A percentile compares a stretch with the other conserved stretches of the same genome.
Evolutionary conservation across 441 rosid species (phyloP).

Genomic region (Adansonia rubrostipa): DNA sequence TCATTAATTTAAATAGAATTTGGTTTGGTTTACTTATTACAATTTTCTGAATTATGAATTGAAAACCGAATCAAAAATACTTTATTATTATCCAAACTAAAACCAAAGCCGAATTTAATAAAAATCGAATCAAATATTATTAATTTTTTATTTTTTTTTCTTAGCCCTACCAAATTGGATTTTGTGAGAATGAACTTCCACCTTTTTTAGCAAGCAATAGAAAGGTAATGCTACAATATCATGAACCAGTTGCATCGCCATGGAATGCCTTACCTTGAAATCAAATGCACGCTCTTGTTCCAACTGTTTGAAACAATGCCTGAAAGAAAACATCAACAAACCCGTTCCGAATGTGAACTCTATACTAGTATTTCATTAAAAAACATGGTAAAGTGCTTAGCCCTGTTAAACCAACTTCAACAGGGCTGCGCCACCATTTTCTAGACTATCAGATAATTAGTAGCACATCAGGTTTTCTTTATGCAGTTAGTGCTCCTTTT

Average conservation of each 20-base stretch:
- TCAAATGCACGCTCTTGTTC: not conserved
- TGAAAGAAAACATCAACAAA: not conserved
- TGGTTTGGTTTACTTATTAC: too few species aligned
- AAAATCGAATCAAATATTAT: too few species aligned
- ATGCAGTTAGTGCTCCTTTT: not conserved
- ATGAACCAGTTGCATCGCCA: not conserved
- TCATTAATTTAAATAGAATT: too few species aligned
- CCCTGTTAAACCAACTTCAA: not conserved
- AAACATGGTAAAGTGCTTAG: conserved; percentile 1
- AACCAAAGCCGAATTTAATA: too few species aligned
- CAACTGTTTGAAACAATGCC: too few species aligned
- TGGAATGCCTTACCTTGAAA: not conserved
- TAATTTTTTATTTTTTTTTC: too few species aligned
- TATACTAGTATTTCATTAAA: not conserved
- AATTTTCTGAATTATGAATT: too few species aligned
- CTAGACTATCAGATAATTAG: not conserved
- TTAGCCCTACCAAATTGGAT: not conserved
- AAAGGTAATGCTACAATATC: too few species aligned
- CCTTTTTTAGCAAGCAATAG: too few species aligned
- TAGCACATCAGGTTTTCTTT: not conserved
- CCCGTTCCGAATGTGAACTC: not conserved
- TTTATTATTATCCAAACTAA: too few species aligned
- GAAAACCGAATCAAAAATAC: too few species aligned
- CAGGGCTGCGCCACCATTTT: conserved; percentile 4
- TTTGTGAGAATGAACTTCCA: too few species aligned